Percentiles rank a stretch among this genome's conserved stretches.
phyloP scores from a whole-genome alignment of 2,329 filamentous ascomycete genomes.

The Aspergillus chevalieri region DNA sequence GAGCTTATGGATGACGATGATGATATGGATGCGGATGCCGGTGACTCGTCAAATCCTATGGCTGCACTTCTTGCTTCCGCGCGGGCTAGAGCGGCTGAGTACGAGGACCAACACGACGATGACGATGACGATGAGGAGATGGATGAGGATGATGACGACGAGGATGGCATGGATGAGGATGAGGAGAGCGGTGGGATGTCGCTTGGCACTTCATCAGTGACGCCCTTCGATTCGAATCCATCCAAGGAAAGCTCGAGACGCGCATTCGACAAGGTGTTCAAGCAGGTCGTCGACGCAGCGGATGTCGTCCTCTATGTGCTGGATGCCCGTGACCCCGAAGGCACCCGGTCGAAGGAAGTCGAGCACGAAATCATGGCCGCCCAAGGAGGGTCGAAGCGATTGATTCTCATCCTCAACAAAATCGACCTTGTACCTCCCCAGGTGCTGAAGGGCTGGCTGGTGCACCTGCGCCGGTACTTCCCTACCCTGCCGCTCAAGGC shows the following conservation, averaged over 20 bases:
- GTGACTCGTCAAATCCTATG: slow-evolving; percentile 48
- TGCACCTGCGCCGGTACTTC: slow-evolving; percentile 80
- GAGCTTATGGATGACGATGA: slow-evolving; percentile 51
- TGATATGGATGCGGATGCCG: slow-evolving; percentile 47
- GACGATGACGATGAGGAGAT: slow-evolving; percentile 50
- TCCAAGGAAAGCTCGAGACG: slow-evolving; percentile 63
- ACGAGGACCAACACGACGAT: slow-evolving; percentile 40
- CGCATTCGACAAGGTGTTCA: slow-evolving; percentile 94
- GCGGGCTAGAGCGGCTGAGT: slow-evolving; percentile 39
- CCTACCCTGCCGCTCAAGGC: slow-evolving; percentile 85
- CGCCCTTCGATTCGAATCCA: slow-evolving; percentile 30
- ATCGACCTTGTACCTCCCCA: slow-evolving; percentile 77
- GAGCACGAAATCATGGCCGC: slow-evolving; percentile 90
- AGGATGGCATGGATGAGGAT: slow-evolving; percentile 49
- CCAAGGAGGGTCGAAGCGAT: slow-evolving; percentile 71
- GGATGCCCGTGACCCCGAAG: slow-evolving; percentile 84
- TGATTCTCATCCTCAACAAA: slow-evolving; percentile 93
- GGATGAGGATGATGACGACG: slow-evolving; percentile 48
- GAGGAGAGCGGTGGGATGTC: slow-evolving; percentile 45
- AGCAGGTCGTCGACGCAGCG: slow-evolving; percentile 79
- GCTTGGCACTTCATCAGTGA: slow-evolving; percentile 40
- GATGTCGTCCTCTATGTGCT: slow-evolving; percentile 91
- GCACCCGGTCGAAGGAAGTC: slow-evolving; percentile 82
- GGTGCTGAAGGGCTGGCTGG: slow-evolving; percentile 77
- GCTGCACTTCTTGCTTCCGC: slow-evolving; percentile 42